Conservation (phyloP, 169 alveolate species). For the Plasmodium falciparum region DNA sequence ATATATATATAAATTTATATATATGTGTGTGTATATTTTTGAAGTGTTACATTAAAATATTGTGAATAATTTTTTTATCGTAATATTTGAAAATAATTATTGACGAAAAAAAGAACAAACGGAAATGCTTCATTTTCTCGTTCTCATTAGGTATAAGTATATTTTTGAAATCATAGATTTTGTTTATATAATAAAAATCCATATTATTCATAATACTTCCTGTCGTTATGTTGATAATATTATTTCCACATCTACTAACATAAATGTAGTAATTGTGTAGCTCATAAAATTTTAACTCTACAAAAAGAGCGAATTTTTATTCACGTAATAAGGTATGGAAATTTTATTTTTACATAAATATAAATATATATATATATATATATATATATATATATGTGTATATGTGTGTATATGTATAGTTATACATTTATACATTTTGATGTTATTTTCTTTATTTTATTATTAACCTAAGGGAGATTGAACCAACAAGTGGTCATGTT, state of each 20-base stretch:
- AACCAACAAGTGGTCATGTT: background rate
- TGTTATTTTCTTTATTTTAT: background rate
- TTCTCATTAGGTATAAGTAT: constrained; percentile 31
- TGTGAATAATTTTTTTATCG: constrained; percentile 54
- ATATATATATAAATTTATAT: background rate
- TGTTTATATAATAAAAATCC: constrained; percentile 54
- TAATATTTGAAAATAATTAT: constrained; percentile 67
- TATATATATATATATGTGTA: background rate
- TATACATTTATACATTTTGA: background rate
- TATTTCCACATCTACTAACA: constrained; percentile 52
- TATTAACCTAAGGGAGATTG: background rate
- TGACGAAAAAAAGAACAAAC: constrained; percentile 44
- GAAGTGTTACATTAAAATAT: constrained; percentile 24
- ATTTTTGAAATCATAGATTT: constrained; percentile 38
- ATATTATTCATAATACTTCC: constrained; percentile 44
- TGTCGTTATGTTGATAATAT: constrained; percentile 30
- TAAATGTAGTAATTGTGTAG: constrained; percentile 34
- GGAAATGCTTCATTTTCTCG: constrained; percentile 29
- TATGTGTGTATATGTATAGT: background rate
- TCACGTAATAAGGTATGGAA: no score
- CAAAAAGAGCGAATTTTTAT: background rate
- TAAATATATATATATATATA: background rate
- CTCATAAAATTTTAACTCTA: constrained; percentile 41
- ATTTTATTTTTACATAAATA: background rate
- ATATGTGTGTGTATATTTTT: background rate